Evolutionary conservation across 176 grass and related monocot genomes (phyloP).

Genomic region (Zoysia japonica): DNA sequence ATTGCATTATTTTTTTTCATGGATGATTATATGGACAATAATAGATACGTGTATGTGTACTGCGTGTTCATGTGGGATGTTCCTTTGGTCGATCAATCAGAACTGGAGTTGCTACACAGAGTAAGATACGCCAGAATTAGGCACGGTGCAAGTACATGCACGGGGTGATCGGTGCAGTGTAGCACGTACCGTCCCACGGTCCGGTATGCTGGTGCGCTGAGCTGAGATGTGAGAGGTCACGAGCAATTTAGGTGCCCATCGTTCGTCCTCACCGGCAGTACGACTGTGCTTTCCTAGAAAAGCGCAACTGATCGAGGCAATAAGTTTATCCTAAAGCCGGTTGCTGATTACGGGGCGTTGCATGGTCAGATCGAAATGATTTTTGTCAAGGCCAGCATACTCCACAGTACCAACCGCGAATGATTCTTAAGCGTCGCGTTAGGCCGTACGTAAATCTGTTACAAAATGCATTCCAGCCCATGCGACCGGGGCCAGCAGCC

Average conservation of each 20-base stretch:
- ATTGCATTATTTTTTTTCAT: background rate
- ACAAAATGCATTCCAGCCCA: too few relatives aligned
- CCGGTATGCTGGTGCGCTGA: background rate
- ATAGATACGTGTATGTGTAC: background rate
- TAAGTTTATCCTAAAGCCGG: too few relatives aligned
- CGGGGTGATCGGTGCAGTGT: background rate
- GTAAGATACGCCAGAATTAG: background rate
- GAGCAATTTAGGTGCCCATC: background rate
- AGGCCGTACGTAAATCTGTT: too few relatives aligned
- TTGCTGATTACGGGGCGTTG: background rate
- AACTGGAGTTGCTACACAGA: background rate
- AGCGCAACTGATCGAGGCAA: too few relatives aligned
- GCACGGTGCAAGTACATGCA: background rate
- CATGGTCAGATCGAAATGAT: conserved; percentile 3
- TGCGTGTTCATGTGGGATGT: background rate
- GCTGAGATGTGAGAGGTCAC: background rate
- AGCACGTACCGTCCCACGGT: background rate
- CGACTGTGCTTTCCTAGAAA: background rate
- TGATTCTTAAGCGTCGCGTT: too few relatives aligned
- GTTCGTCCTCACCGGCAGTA: background rate
- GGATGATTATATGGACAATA: background rate
- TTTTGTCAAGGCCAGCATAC: background rate
- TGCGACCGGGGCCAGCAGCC: too few relatives aligned
- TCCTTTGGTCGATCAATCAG: background rate
- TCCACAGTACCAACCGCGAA: too few relatives aligned